Conservation (phyloP, 2,329 filamentous ascomycete species). For the Incumbomyces lentus region DNA sequence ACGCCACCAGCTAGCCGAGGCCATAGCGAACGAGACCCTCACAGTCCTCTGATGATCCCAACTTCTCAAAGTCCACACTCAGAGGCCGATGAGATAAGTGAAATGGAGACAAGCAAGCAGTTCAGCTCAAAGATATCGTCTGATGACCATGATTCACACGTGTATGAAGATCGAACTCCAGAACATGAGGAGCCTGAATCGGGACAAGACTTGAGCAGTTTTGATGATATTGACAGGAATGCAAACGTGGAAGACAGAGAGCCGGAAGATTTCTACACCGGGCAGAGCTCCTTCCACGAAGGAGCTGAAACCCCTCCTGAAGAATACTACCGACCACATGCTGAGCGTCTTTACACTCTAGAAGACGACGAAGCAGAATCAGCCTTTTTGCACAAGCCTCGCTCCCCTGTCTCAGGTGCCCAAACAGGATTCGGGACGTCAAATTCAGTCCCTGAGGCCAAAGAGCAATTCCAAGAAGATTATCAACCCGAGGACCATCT, state of each 20-base stretch:
- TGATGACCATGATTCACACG: constrained; percentile 55
- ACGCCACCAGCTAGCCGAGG: constrained; percentile 45
- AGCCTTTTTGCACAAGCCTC: constrained; percentile 11
- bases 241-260: neutral
- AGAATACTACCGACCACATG: constrained; percentile 5
- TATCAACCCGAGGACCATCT: neutral
- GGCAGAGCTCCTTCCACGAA: neutral
- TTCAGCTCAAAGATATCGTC: constrained; percentile 50
- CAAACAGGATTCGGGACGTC: neutral
- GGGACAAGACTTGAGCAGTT: neutral
- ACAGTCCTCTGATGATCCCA: constrained; percentile 9
- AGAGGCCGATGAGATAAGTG: neutral
- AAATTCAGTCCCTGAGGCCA: neutral
- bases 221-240: neutral
- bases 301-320: neutral
- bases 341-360: constrained; percentile 14
- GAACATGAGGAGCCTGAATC: constrained; percentile 31
- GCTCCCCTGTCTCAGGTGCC: constrained; percentile 13
- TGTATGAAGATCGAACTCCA: constrained; percentile 52
- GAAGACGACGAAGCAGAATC: constrained; percentile 12
- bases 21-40: constrained; percentile 20
- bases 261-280: neutral
- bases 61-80: neutral
- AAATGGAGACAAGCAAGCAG: constrained; percentile 35
- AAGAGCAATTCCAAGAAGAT: neutral